These are phyloP conservation scores for Immersiella caudata DNA, from an alignment of 495 filamentous ascomycete genomes.

Conservation along the genomic window DNA sequence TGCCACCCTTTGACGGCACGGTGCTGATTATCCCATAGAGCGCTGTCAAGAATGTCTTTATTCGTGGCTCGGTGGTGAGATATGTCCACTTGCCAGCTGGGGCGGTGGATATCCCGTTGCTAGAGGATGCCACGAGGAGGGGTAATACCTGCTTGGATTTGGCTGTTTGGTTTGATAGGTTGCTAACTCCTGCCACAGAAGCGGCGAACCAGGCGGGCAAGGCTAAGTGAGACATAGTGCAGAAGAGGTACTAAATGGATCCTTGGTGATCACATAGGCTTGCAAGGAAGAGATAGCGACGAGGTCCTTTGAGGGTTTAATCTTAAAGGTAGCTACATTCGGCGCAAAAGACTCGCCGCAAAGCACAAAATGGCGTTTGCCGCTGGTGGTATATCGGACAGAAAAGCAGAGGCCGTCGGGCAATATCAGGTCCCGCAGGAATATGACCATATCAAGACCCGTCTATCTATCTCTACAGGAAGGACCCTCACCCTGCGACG, in stretches of 20 bases:
- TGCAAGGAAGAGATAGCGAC: no score
- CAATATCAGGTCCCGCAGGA: neutral
- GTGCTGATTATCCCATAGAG: conserved; percentile 34
- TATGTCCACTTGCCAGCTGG: conserved; percentile 91
- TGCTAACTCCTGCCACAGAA: conserved; percentile 8
- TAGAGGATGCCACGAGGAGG: conserved; percentile 96
- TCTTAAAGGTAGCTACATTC: no score
- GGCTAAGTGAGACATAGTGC: conserved; percentile 15
- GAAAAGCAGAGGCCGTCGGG: neutral
- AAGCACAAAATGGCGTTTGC: no score
- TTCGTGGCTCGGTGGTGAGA: conserved; percentile 91
- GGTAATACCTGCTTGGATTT: conserved; percentile 55
- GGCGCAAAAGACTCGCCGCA: no score
- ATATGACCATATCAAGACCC: neutral
- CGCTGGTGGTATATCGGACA: neutral
- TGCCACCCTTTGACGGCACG: no score
- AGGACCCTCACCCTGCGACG: neutral
- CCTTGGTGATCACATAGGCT: no score
- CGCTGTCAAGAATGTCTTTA: conserved; percentile 98
- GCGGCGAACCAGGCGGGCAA: conserved; percentile 23
- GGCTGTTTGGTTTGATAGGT: no score
- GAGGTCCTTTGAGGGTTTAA: no score
- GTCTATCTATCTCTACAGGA: neutral
- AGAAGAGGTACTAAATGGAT: neutral
- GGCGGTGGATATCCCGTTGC: conserved; percentile 82